A percentile compares a stretch with the other conserved stretches of the same genome.
phyloP scores from a whole-genome alignment of 305 asterid species.

The Salvia sclarea region DNA sequence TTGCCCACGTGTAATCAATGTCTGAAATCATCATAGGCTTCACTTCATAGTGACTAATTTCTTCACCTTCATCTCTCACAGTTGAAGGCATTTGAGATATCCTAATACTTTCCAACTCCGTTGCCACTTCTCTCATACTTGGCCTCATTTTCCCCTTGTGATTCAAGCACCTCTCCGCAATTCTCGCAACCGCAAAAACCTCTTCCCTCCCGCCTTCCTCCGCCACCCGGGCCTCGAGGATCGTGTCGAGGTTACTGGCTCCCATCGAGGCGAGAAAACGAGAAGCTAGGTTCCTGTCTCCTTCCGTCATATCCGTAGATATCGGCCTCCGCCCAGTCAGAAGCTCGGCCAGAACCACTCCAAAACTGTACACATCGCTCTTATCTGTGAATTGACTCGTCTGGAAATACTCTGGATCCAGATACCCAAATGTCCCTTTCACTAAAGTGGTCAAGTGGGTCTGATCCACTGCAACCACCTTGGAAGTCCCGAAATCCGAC shows the following conservation, averaged over 20 bases:
- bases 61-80: not conserved
- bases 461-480: slow-evolving; percentile 28
- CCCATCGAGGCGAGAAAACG: not conserved
- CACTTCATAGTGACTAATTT: not conserved
- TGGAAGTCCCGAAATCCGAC: slow-evolving; percentile 29
- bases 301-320: not conserved
- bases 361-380: slow-evolving; percentile 30
- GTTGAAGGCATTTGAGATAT: slow-evolving; percentile 15
- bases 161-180: slow-evolving; percentile 27
- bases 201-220: slow-evolving; percentile 16
- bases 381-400: slow-evolving; percentile 17
- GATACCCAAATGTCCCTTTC: slow-evolving; percentile 30
- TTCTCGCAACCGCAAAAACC: not conserved
- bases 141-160: slow-evolving; percentile 40
- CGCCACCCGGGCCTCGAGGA: slow-evolving; percentile 1
- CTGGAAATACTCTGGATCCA: slow-evolving; percentile 33
- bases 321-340: slow-evolving; percentile 12
- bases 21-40: slow-evolving; percentile 9
- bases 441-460: slow-evolving; percentile 32
- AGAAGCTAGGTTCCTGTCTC: not conserved
- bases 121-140: slow-evolving; percentile 39
- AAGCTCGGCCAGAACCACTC: slow-evolving; percentile 30
- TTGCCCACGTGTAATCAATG: slow-evolving; percentile 21
- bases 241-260: not conserved
- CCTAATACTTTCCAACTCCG: slow-evolving; percentile 39